Base-by-base conservation (phyloP, 768 basidiomycete species). In the Cyathus striatus region DNA sequence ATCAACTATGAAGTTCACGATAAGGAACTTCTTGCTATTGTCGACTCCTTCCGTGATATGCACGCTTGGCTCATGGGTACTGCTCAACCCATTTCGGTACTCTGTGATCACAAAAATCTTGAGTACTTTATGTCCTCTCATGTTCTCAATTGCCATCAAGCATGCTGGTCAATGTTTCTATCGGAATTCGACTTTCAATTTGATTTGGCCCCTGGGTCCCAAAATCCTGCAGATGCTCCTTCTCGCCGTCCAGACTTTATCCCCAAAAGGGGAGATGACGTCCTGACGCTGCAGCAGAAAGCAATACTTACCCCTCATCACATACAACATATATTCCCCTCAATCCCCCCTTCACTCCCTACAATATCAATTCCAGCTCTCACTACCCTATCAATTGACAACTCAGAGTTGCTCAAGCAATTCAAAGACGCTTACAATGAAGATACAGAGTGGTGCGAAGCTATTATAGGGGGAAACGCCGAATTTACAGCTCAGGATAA, bases 1-100 rank as follows among this genome's bases (percentile, higher is more conserved):
- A 39, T 57, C 6, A 78, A 76, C 52, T 79, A 79, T 46, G 57
- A 70, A 7, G 60, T 73, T 22, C 66, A 78, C 44, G 66, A 80
- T 38, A 73, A 75, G 51, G 76, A 79, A 57, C 53, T 78, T 0
- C 64, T 79, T 1, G 73, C 70, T 1, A 65, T 79, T 36, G 53
- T 78, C 3, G 50, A 62, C 23, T 58, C 63, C 0, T 60, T 76
- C 26, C 37, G 51, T 0, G 58, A 65, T 9, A 64, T 62, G 62
- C 48, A 58, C 6, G 51, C 64, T 34, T 60, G 58, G 56, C 53
- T 64, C 21, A 49, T 62, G 7, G 56, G 66, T 6, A 54, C 61
- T 6, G 38, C 45, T 9, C 46, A 44, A 12, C 46, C 53, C 0
- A 53, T 68, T 35, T 43, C 52, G 6, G 54, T 51, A 30, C 46